Conservation (phyloP, 78 protist species). For the Trichosphaerium sp. region DNA sequence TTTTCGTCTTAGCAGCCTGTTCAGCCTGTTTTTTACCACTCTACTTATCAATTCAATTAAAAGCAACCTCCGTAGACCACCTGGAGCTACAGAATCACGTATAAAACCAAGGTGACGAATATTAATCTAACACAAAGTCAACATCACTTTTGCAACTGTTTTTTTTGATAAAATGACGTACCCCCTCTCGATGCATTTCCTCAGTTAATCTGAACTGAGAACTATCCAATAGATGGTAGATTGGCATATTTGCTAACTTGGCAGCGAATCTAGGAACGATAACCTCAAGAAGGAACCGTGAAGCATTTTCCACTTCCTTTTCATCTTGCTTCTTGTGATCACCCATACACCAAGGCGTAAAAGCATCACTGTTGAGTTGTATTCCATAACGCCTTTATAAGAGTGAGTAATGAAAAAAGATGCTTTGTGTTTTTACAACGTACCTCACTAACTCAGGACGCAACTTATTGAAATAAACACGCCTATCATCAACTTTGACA, state of each 20-base stretch:
- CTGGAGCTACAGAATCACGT: slow-evolving; percentile 29
- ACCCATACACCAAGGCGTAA: slow-evolving; percentile 44
- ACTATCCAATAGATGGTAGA: too few species aligned
- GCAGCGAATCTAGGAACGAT: too few species aligned
- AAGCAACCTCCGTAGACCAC: background rate
- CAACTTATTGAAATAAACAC: slow-evolving; percentile 17
- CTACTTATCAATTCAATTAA: slow-evolving; percentile 27
- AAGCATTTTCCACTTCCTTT: slow-evolving; percentile 4
- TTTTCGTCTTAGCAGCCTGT: slow-evolving; percentile 26
- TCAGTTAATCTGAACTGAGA: too few species aligned
- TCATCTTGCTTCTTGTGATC: slow-evolving; percentile 16
- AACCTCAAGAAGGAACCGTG: too few species aligned
- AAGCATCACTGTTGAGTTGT: slow-evolving; percentile 25
- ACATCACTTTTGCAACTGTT: background rate
- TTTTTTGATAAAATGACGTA: background rate
- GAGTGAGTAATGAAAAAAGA: background rate
- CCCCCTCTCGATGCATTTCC: too few species aligned
- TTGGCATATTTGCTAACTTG: too few species aligned
- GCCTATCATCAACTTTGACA: slow-evolving; percentile 4
- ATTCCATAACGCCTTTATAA: slow-evolving; percentile 15
- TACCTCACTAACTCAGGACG: slow-evolving; percentile 28
- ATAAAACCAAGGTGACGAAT: slow-evolving; percentile 25
- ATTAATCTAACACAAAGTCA: slow-evolving; percentile 25
- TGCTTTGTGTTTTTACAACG: background rate
- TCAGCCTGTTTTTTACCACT: slow-evolving; percentile 22